Base-by-base conservation (phyloP, 345 rosid genomes). In the Orychophragmus violaceus region DNA sequence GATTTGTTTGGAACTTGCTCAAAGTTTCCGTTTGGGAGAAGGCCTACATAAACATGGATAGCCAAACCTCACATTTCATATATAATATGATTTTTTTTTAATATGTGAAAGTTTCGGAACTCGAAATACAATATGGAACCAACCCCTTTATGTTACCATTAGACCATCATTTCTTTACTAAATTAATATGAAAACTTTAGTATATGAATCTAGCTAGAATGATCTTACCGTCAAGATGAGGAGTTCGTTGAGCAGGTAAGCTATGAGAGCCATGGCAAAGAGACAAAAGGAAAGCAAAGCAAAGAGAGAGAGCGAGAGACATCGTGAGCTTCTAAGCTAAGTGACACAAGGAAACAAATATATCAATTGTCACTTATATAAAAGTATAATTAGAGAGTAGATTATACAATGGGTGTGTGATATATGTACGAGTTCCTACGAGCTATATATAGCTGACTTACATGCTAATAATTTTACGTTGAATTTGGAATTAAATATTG, bases 1-100 rank as follows among this genome's bases (percentile, higher is more conserved):
- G 84, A 30, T 54, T 83, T 81, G 33, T 70, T 71, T 13, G 98
- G 98, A 28, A 75, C 61, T 67, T 68, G 58, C 45, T 87, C 92
- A 41, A 92, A 92, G 80, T 86, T 42, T 6, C 96, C 98, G 67
- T 92, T 92, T 30, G 74, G 77, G 9, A 92, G 66, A 24, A 84
- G 78, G 24, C 67, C 98, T 91, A 69, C 17, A 37, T 5, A 7
- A 41, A 49, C 10, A 48, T 52, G 13, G 2, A 61, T 24, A 42
- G 1, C 55, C 18, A 36, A n/a, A n/a, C n/a, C 30, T 29, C 18
- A 36, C 35, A 68, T 22, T 56, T 8, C 5, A 11, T 0, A 4
- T n/a, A n/a, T n/a, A n/a, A n/a, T n/a, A n/a, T n/a, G n/a, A n/a
- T n/a, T n/a, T n/a, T n/a, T n/a, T n/a, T n/a, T n/a, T n/a, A n/a